Base-by-base conservation (phyloP, 306 rosid species). In the Alnus glutinosa region DNA sequence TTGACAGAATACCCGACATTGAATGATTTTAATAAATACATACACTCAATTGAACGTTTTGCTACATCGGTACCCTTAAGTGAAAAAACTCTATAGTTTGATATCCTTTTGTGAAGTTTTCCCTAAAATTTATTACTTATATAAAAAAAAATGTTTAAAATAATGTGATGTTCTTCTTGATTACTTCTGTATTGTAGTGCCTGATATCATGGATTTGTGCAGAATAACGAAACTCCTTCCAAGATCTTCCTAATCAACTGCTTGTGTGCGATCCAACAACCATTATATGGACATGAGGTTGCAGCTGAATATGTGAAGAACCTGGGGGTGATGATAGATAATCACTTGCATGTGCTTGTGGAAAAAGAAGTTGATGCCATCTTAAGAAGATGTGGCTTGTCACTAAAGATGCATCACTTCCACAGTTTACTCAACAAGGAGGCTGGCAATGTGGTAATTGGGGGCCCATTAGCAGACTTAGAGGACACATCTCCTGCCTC, bases 191-290 rank as follows among this genome's bases (percentile, higher is more conserved):
- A 1, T 77, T 49, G 59, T 44, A 70, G 64, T 39, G 34, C 73
- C 66, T 61, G 9, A 79, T 79, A 42, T 54, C 30, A 47, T 83
- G 80, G 44, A 52, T 80, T 84, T 86, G 70, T 79, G 86, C 98
- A 92, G 98, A 89, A 84, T 70, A 84, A 85, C 34, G 98, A 92
- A 74, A 91, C 97, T 50, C 92, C 95, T n/a, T 92, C 97, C 23
- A 91, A 92, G 89, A 92, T 92, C 75, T 95, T 95, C 87, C 93
- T 95, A 79, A 91, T 95, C 74, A 95, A 95, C 75, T 93, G 99
- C 83, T 79, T 95, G 83, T 84, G 91, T 78, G 92, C 98, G 73
- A 89, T 95, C 83, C 94, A 90, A 82, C 94, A 91, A 86, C 97
- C 99, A 61, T 81, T 95, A 62, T 80, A 78, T 79, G 94, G 96